A percentile compares a stretch with the other conserved stretches of the same genome.
Conservation (phyloP, 768 basidiomycete species). For the Boletus subparvulus region DNA sequence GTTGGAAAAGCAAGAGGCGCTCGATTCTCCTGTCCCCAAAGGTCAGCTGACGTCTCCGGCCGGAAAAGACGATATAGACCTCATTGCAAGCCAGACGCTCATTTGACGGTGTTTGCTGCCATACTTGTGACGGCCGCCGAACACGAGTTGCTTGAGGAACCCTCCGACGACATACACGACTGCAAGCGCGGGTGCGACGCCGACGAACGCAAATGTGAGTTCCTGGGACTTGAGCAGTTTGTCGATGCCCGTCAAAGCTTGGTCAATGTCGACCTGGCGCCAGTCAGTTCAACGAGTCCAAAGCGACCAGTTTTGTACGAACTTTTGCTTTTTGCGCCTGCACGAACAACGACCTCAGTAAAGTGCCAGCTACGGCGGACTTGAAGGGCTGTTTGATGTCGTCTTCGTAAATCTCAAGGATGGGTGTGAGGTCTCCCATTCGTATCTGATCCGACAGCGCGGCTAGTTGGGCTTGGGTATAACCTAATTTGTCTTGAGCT, state of each 20-base stretch:
- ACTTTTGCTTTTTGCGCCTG: conserved; percentile 97
- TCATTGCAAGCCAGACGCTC: conserved; percentile 69
- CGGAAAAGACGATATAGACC: conserved; percentile 39
- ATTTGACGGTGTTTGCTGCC: conserved; percentile 56
- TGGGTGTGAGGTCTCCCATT: conserved; percentile 81
- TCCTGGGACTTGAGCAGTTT: conserved; percentile 92
- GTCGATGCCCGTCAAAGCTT: conserved; percentile 88
- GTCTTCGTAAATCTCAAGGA: conserved; percentile 85
- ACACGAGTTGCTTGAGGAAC: conserved; percentile 51
- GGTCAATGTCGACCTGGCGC: conserved; percentile 83
- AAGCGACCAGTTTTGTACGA: neutral
- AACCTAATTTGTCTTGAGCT: conserved; percentile 75
- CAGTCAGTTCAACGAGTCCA: neutral
- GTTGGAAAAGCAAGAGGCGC: conserved; percentile 58
- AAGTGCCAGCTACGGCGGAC: conserved; percentile 75
- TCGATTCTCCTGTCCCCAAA: conserved; percentile 55
- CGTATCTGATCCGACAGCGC: conserved; percentile 64
- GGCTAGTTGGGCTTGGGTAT: conserved; percentile 61
- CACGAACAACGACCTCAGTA: conserved; percentile 83
- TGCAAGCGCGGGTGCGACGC: conserved; percentile 85
- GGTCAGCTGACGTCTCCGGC: conserved; percentile 6
- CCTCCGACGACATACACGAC: conserved; percentile 70
- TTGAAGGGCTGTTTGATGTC: conserved; percentile 87
- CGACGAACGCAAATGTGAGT: conserved; percentile 94
- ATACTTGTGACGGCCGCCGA: conserved; percentile 49